A percentile compares a stretch with the other conserved stretches of the same genome.
Evolutionary conservation across 2,329 filamentous ascomycete species (phyloP).

Genomic region (Mollisia scopiformis): DNA sequence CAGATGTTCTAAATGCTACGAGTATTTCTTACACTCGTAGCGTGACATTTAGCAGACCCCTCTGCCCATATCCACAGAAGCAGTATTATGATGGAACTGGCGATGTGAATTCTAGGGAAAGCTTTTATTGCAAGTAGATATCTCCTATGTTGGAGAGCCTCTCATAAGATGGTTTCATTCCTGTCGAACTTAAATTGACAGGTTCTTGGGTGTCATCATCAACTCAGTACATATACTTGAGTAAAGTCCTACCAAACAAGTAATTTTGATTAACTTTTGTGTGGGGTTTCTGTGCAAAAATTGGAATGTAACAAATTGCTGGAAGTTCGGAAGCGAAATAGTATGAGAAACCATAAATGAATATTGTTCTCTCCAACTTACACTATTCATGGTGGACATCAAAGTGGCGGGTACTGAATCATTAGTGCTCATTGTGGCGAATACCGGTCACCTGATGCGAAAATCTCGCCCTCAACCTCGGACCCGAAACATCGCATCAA

Average conservation of each 20-base stretch:
- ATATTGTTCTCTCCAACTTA: too few relatives aligned
- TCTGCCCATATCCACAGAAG: conserved; percentile 19
- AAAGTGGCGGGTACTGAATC: background rate
- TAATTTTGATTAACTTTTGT: too few relatives aligned
- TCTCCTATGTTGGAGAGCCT: background rate
- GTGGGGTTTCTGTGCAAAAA: too few relatives aligned
- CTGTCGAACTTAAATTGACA: too few relatives aligned
- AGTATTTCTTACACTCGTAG: background rate
- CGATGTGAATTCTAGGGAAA: background rate
- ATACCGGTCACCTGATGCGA: background rate
- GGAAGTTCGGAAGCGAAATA: too few relatives aligned
- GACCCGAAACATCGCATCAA: background rate
- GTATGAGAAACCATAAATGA: too few relatives aligned
- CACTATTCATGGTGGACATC: background rate
- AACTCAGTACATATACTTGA: too few relatives aligned
- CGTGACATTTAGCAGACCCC: background rate
- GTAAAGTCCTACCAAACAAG: too few relatives aligned
- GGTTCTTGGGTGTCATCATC: too few relatives aligned
- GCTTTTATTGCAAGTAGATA: background rate
- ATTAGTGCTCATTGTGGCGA: background rate
- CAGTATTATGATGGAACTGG: conserved; percentile 2
- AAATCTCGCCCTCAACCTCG: background rate
- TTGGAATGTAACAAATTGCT: too few relatives aligned
- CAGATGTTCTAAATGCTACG: conserved; percentile 23
- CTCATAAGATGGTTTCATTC: too few relatives aligned